Conservation (phyloP, 2,329 filamentous ascomycete species). For the Escovopsis weberi region DNA sequence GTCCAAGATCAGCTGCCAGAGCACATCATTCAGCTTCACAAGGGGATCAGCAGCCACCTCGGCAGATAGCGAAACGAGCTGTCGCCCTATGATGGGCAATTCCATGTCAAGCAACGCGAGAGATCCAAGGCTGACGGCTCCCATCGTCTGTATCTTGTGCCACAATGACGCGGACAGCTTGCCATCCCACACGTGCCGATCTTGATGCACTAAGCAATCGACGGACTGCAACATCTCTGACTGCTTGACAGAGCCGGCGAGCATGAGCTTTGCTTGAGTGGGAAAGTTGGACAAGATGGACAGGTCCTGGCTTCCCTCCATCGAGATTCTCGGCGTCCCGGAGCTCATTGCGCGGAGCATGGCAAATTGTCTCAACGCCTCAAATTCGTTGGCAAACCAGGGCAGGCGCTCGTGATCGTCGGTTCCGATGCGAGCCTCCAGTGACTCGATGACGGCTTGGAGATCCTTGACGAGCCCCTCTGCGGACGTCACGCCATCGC, state of each 20-base stretch:
- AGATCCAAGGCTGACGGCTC: conserved; percentile 41
- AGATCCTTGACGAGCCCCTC: conserved; percentile 35
- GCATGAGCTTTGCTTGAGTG: conserved; percentile 19
- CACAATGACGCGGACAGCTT: conserved; percentile 33
- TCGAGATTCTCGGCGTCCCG: not conserved
- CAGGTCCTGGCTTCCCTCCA: conserved; percentile 1
- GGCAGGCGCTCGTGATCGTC: conserved; percentile 28
- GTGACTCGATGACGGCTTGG: conserved; percentile 32
- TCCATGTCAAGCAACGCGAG: conserved; percentile 51
- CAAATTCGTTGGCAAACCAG: conserved; percentile 41
- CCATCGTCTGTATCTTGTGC: conserved; percentile 35
- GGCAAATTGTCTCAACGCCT: conserved; percentile 38
- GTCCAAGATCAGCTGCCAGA: conserved; percentile 31
- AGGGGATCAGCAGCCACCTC: conserved; percentile 37
- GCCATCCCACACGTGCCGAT: conserved; percentile 25
- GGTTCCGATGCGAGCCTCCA: conserved; percentile 32
- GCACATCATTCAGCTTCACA: conserved; percentile 29
- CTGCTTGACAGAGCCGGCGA: conserved; percentile 19
- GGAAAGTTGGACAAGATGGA: conserved; percentile 31
- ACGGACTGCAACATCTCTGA: conserved; percentile 31
- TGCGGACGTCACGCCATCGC: conserved; percentile 24
- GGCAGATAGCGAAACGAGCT: conserved; percentile 34
- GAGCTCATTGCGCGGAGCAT: conserved; percentile 22
- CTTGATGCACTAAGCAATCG: conserved; percentile 29
- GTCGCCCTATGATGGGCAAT: conserved; percentile 43